Percentiles rank a stretch among this genome's conserved stretches.
phyloP scores from a whole-genome alignment of 495 filamentous ascomycete species.

The Chaetomium cochliodes region DNA sequence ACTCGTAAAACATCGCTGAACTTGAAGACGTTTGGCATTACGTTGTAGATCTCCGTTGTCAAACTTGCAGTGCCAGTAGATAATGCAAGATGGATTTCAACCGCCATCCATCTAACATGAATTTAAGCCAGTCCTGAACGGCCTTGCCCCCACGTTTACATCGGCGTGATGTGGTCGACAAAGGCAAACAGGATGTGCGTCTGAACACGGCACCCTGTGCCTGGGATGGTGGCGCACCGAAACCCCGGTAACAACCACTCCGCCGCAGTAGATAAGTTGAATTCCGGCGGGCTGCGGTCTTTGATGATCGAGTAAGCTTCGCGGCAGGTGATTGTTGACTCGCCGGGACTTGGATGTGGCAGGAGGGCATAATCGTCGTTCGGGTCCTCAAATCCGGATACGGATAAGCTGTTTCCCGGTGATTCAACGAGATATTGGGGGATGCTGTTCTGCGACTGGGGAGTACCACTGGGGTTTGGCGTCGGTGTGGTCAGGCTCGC shows the following conservation, averaged over 20 bases:
- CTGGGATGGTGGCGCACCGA: slow-evolving; percentile 25
- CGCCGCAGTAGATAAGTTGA: slow-evolving; percentile 20
- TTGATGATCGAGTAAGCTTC: slow-evolving; percentile 30
- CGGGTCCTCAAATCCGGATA: not conserved
- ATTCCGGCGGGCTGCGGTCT: slow-evolving; percentile 22
- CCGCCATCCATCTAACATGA: too few relatives aligned
- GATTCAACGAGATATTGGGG: not conserved
- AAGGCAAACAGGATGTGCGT: slow-evolving; percentile 34
- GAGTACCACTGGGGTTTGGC: not conserved
- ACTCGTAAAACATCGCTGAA: too few relatives aligned
- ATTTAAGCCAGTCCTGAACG: too few relatives aligned
- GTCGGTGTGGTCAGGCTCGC: too few relatives aligned
- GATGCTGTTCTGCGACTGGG: not conserved
- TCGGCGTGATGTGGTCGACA: slow-evolving; percentile 24
- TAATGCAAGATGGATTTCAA: too few relatives aligned
- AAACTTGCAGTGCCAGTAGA: too few relatives aligned
- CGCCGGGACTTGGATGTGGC: slow-evolving; percentile 24
- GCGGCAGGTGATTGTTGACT: slow-evolving; percentile 34
- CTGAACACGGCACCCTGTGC: slow-evolving; percentile 30
- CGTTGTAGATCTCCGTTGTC: too few relatives aligned
- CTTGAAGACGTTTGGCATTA: too few relatives aligned
- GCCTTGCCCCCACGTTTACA: not conserved
- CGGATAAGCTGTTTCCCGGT: not conserved
- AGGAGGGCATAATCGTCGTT: slow-evolving; percentile 20
- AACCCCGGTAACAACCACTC: slow-evolving; percentile 31